Conservation (phyloP, 305 asterid species). For the Fraxinus sp. region DNA sequence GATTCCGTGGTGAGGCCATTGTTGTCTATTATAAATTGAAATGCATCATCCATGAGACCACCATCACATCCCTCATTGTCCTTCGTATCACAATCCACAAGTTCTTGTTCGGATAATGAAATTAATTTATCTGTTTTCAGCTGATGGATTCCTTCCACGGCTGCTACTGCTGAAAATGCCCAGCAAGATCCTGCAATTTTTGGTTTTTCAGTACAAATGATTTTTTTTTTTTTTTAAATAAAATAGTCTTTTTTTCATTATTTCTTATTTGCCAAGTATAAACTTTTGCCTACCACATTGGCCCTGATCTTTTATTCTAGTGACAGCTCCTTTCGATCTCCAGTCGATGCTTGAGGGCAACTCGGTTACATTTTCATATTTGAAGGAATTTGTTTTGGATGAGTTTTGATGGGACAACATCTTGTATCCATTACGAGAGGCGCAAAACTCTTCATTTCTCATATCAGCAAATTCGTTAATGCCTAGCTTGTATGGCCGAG, state of each 20-base stretch:
- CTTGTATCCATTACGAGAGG: conserved; percentile 17
- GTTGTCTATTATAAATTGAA: conserved; percentile 17
- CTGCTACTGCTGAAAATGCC: conserved; percentile 66
- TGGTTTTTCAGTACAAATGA: not conserved
- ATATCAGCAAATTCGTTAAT: conserved; percentile 30
- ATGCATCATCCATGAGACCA: conserved; percentile 21
- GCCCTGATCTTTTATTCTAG: conserved; percentile 27
- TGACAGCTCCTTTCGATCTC: conserved; percentile 33
- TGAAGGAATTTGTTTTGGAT: conserved; percentile 1
- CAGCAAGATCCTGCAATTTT: conserved; percentile 52
- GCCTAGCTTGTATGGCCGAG: conserved; percentile 24
- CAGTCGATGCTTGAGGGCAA: conserved; percentile 22
- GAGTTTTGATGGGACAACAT: not conserved
- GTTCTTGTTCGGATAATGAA: conserved; percentile 50
- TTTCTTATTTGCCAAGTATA: not conserved
- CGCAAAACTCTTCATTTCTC: conserved; percentile 23
- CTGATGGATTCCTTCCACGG: conserved; percentile 42
- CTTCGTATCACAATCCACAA: conserved; percentile 38
- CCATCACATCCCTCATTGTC: conserved; percentile 22
- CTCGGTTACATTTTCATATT: conserved; percentile 5
- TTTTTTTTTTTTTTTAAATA: not conserved
- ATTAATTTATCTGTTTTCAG: conserved; percentile 30
- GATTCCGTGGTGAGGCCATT: conserved; percentile 19
- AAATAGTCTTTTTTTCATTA: not conserved
- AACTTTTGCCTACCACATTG: conserved; percentile 24